Percentiles rank a stretch among this genome's conserved stretches.
Conservation (phyloP, 2,329 filamentous ascomycete genomes). For the Chrysosporium queenslandicum region DNA sequence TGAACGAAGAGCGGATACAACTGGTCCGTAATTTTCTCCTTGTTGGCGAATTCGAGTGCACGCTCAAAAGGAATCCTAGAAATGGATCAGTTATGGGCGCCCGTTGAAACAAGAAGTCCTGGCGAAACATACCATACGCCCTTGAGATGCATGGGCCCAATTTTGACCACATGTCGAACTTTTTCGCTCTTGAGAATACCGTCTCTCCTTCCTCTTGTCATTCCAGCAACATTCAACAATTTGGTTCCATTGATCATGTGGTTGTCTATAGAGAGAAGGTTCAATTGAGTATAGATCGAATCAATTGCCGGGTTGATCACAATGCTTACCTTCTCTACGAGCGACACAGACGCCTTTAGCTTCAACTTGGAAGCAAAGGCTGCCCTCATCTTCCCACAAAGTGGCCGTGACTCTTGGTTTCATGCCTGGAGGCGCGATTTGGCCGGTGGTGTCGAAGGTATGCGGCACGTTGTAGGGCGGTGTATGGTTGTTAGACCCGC, state of each 20-base stretch:
- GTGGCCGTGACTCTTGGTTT: slow-evolving; percentile 95
- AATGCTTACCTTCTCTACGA: slow-evolving; percentile 70
- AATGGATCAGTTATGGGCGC: neutral
- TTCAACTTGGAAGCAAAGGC: slow-evolving; percentile 94
- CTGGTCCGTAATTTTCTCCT: slow-evolving; percentile 95
- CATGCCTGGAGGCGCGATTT: slow-evolving; percentile 83
- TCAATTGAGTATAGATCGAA: slow-evolving; percentile 3
- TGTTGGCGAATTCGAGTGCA: slow-evolving; percentile 97
- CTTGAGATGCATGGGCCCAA: slow-evolving; percentile 97
- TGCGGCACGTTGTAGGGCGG: slow-evolving; percentile 36
- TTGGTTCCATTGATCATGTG: slow-evolving; percentile 99
- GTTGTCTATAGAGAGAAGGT: slow-evolving; percentile 54
- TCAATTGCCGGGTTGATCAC: neutral
- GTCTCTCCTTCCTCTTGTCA: slow-evolving; percentile 91
- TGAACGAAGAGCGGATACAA: slow-evolving; percentile 95
- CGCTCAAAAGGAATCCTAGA: slow-evolving; percentile 92
- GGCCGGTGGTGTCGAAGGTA: slow-evolving; percentile 74
- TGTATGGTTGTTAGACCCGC: slow-evolving; percentile 37
- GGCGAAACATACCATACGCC: slow-evolving; percentile 68
- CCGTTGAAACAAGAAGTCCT: neutral
- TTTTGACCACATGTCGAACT: slow-evolving; percentile 92
- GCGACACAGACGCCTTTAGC: slow-evolving; percentile 93
- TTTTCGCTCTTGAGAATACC: slow-evolving; percentile 98
- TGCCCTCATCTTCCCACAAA: slow-evolving; percentile 96
- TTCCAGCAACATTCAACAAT: slow-evolving; percentile 89